phyloP scores from a whole-genome alignment of 768 basidiomycete species.

The Mycena belliarum region DNA sequence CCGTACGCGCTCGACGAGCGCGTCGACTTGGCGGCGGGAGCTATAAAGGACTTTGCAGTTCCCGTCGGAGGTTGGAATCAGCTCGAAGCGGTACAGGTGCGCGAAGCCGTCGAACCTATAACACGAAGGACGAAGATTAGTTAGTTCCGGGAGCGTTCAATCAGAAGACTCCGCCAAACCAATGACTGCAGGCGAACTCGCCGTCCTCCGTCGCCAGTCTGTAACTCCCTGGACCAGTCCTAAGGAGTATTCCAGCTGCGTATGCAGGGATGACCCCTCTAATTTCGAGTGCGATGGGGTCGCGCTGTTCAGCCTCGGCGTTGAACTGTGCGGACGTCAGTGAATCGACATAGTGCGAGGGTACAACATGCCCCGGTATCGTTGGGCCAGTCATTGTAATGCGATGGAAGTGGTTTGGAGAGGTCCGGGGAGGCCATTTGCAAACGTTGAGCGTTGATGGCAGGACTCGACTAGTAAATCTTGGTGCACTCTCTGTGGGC shows the following conservation, averaged over 20 bases:
- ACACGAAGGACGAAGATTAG: too few relatives aligned
- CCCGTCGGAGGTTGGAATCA: slow-evolving; percentile 24
- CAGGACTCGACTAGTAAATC: too few relatives aligned
- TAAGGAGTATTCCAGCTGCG: slow-evolving; percentile 37
- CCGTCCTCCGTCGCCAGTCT: background rate
- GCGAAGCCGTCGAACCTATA: slow-evolving; percentile 38
- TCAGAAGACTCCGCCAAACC: slow-evolving; percentile 18
- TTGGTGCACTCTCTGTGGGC: too few relatives aligned
- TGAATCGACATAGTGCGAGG: background rate
- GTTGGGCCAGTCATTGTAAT: slow-evolving; percentile 8
- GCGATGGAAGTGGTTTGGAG: background rate
- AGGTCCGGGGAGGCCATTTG: background rate
- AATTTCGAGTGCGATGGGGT: slow-evolving; percentile 8
- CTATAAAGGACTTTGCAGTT: slow-evolving; percentile 31
- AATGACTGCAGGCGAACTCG: background rate
- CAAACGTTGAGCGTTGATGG: too few relatives aligned
- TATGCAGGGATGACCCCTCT: slow-evolving; percentile 33
- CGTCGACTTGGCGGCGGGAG: slow-evolving; percentile 32
- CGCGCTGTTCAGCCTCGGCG: background rate
- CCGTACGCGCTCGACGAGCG: slow-evolving; percentile 28
- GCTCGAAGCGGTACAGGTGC: slow-evolving; percentile 41
- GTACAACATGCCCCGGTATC: background rate
- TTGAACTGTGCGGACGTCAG: background rate
- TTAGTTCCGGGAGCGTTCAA: too few relatives aligned
- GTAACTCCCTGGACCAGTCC: slow-evolving; percentile 37